Evolutionary conservation across 805 yeast species (phyloP).

Genomic region (Candida anglica): DNA sequence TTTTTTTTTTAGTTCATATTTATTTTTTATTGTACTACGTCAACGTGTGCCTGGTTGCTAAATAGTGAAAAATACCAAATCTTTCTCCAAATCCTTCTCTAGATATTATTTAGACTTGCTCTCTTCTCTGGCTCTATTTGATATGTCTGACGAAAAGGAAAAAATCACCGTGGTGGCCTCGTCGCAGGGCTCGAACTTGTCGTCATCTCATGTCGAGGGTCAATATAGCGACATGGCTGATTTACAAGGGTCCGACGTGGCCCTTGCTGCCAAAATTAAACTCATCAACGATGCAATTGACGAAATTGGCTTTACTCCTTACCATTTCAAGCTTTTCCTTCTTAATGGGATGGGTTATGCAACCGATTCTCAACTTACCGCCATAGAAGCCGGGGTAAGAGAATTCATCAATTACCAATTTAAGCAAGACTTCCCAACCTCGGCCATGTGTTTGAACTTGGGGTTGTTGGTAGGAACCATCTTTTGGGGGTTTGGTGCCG

Average conservation of each 20-base stretch:
- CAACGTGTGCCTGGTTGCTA: too few relatives aligned
- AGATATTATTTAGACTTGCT: too few relatives aligned
- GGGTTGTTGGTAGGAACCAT: slow-evolving; percentile 52
- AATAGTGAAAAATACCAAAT: too few relatives aligned
- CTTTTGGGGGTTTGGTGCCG: slow-evolving; percentile 56
- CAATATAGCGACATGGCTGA: slow-evolving; percentile 14
- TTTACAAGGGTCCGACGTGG: slow-evolving; percentile 26
- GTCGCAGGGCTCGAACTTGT: neutral
- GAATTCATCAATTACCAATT: slow-evolving; percentile 24
- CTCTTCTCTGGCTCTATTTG: too few relatives aligned
- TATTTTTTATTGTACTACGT: too few relatives aligned
- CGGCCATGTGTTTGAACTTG: slow-evolving; percentile 23
- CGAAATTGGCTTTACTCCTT: slow-evolving; percentile 46
- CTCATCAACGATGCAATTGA: slow-evolving; percentile 53
- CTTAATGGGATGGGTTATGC: slow-evolving; percentile 36
- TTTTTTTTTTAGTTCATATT: too few relatives aligned
- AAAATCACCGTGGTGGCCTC: neutral
- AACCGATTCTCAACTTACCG: slow-evolving; percentile 26
- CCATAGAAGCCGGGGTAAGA: slow-evolving; percentile 19
- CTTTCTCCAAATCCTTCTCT: too few relatives aligned
- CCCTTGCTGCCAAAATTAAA: slow-evolving; percentile 36
- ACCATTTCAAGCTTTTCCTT: slow-evolving; percentile 30
- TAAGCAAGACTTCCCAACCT: slow-evolving; percentile 18
- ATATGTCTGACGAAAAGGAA: neutral
- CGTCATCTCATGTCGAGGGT: too few relatives aligned